These are phyloP conservation scores for Backusella westeae DNA, from an alignment of 192 early-diverging fungal genomes.

Conservation along the genomic window DNA sequence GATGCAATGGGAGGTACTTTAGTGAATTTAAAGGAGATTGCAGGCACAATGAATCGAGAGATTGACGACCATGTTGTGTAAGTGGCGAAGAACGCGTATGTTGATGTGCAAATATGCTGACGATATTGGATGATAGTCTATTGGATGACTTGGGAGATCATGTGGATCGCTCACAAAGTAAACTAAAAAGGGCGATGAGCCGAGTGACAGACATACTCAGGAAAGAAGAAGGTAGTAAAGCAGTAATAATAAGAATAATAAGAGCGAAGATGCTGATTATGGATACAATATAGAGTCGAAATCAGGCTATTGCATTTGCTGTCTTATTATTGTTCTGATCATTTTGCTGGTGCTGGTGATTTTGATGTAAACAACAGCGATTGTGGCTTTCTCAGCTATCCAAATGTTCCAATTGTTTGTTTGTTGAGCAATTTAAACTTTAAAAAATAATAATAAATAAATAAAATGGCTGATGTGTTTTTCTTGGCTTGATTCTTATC, in stretches of 20 bases:
- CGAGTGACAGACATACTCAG: conserved; percentile 52
- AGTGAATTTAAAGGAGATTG: conserved; percentile 57
- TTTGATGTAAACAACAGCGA: conserved; percentile 30
- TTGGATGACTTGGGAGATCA: conserved; percentile 56
- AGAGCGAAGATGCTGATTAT: neutral
- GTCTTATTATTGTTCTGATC: conserved; percentile 52
- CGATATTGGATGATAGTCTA: conserved; percentile 24
- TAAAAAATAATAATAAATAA: neutral
- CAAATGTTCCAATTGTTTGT: neutral
- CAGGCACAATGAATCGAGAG: conserved; percentile 52
- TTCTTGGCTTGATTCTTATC: neutral
- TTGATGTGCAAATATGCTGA: neutral
- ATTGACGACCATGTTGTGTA: conserved; percentile 56
- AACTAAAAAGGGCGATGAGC: conserved; percentile 47
- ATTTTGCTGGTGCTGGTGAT: conserved; percentile 54
- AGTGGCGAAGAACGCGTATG: neutral
- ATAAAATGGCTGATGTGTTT: neutral
- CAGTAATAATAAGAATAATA: neutral
- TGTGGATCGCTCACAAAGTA: conserved; percentile 44
- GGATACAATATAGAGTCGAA: conserved; percentile 41
- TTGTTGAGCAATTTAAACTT: neutral
- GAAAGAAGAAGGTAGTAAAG: conserved; percentile 50
- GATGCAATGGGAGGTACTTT: conserved; percentile 55
- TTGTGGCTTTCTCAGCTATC: neutral
- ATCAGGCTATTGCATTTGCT: conserved; percentile 50